These are phyloP conservation scores for Saccharomyces mikatae DNA, from an alignment of 805 yeast genomes.

Conservation along the genomic window DNA sequence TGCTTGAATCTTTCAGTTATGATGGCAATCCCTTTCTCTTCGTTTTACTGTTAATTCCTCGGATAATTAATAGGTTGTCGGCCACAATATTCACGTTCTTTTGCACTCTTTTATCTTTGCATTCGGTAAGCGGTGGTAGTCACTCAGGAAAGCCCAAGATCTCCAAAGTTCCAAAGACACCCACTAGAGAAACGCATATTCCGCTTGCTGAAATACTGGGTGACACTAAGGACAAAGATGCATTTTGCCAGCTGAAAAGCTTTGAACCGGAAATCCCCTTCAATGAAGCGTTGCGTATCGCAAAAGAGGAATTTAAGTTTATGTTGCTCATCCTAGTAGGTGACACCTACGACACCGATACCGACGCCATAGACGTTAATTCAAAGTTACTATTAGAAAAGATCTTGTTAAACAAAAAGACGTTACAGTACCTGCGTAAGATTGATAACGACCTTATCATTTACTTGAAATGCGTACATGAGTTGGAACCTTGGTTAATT, in stretches of 20 bases:
- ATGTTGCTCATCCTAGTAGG: constrained; percentile 45
- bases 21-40: constrained; percentile 36
- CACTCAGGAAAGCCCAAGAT: constrained; percentile 3
- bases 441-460: constrained; percentile 40
- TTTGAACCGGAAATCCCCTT: constrained; percentile 23
- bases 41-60: constrained; percentile 49
- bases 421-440: constrained; percentile 32
- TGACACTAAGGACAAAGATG: neutral
- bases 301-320: constrained; percentile 40
- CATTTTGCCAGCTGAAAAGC: neutral
- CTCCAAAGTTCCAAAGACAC: constrained; percentile 16
- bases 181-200: constrained; percentile 2
- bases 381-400: constrained; percentile 38
- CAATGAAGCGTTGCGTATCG: constrained; percentile 35
- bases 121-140: neutral
- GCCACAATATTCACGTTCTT: constrained; percentile 13
- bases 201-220: constrained; percentile 1
- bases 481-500: constrained; percentile 59
- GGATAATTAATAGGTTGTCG: constrained; percentile 27
- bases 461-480: constrained; percentile 57
- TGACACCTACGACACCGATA: constrained; percentile 20
- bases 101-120: constrained; percentile 6
- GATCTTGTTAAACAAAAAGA: constrained; percentile 39
- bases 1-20: neutral
- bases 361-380: constrained; percentile 13